Base-by-base conservation (phyloP, 73 alveolate species). In the Paraurostyla sp. region DNA sequence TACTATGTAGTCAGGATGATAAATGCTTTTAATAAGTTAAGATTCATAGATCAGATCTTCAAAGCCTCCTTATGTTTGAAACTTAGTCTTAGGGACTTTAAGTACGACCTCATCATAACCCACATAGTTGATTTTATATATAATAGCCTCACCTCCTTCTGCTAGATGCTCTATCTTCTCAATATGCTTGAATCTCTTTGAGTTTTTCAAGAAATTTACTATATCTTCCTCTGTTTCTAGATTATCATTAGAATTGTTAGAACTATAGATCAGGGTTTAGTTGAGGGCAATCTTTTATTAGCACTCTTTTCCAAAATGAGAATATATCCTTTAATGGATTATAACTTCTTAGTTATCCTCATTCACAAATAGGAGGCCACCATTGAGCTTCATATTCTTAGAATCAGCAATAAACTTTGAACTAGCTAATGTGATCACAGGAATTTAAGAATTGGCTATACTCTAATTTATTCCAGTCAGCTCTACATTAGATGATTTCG, bases 111-210 rank as follows among this genome's bases (percentile, higher is more conserved):
- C 86, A 0, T 73, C 86, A 43, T 3, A 73, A 13, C 86, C 86
- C 2, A 20, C n/a, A 73, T 73, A 73, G 71, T 73, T 73, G 3
- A 73, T 73, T n/a, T 40, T 42, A 36, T 32, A 73, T 20, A 73
- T 49, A 15, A 73, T 73, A 11, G 86, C 65, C 33, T 73, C 86
- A 45, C 86, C 86, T 9, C 86, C 86, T 73, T 73, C 65, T 23
- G 86, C 86, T 6, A 73, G 22, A 2, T 48, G 29, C 51, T 46
- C 27, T 13, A 73, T 42, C 18, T 46, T 33, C 29, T 49, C 71
- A 46, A 73, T 40, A 29, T 73, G 50, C 11, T 49, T 48, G 59
- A 73, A 73, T 2, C 27, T 73, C 71, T 73, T n/a, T 25, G 86
- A 73, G 0, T 73, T 6, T 45, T 42, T 48, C 43, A 73, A 18